phyloP scores from a whole-genome alignment of 768 basidiomycete genomes.

The Auriscalpium vulgare region DNA sequence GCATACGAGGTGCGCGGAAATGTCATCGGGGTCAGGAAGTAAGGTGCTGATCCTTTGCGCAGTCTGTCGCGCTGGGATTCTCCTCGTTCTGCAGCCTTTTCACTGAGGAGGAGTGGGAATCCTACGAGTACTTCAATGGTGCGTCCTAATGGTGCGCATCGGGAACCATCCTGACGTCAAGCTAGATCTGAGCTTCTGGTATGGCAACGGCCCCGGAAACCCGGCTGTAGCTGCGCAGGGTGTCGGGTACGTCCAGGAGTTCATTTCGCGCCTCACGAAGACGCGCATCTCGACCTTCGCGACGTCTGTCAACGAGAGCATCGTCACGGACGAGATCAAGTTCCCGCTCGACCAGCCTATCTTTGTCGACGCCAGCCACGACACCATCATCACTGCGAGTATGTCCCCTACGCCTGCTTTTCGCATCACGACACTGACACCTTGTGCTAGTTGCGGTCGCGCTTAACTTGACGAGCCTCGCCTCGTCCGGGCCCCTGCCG shows the following conservation, averaged over 20 bases:
- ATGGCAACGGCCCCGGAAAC: slow-evolving; percentile 34
- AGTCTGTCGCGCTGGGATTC: slow-evolving; percentile 43
- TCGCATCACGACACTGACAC: background rate
- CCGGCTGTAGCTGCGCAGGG: slow-evolving; percentile 32
- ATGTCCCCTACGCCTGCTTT: background rate
- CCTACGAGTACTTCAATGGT: slow-evolving; percentile 37
- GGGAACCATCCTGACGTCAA: background rate
- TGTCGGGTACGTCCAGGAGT: slow-evolving; percentile 35
- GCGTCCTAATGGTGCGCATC: background rate
- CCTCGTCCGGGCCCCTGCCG: slow-evolving; percentile 33
- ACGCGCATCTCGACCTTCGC: slow-evolving; percentile 29
- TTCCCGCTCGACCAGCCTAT: slow-evolving; percentile 32
- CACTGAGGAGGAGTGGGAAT: slow-evolving; percentile 44
- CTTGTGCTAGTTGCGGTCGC: slow-evolving; percentile 28
- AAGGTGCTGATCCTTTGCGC: background rate
- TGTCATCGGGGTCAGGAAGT: slow-evolving; percentile 8
- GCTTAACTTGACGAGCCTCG: slow-evolving; percentile 38
- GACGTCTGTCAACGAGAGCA: slow-evolving; percentile 38
- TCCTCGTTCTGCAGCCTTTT: slow-evolving; percentile 43
- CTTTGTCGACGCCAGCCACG: slow-evolving; percentile 40
- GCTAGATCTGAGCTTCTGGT: slow-evolving; percentile 25
- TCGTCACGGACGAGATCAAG: slow-evolving; percentile 31
- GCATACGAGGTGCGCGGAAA: slow-evolving; percentile 28
- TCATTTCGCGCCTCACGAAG: slow-evolving; percentile 35
- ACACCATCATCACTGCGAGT: slow-evolving; percentile 35